Evolutionary conservation across 176 grass and related monocot species (phyloP).

Genomic region (Tillandsia leiboldiana): DNA sequence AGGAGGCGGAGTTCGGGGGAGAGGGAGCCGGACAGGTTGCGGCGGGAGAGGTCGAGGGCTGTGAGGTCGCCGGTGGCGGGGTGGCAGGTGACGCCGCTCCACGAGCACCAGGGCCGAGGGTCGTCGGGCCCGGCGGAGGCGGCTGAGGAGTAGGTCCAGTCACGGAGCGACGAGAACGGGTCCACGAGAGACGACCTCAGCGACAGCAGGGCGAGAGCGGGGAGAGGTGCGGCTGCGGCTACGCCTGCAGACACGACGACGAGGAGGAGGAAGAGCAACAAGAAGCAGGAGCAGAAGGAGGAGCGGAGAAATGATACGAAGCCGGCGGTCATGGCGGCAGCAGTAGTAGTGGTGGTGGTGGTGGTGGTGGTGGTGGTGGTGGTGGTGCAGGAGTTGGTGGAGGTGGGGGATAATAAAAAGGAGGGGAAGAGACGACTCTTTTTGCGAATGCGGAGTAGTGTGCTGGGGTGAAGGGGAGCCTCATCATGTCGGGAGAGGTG

Average conservation of each 20-base stretch:
- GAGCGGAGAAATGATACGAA: background rate
- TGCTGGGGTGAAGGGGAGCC: background rate
- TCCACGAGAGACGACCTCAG: slow-evolving; percentile 52
- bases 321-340: too few relatives aligned
- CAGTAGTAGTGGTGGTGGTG: background rate
- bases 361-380: background rate
- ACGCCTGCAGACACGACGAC: background rate
- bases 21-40: slow-evolving; percentile 70
- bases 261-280: background rate
- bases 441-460: background rate
- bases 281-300: background rate
- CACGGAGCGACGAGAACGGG: slow-evolving; percentile 32
- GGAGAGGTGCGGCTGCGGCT: background rate
- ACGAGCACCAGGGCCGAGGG: slow-evolving; percentile 63
- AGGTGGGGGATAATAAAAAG: background rate
- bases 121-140: slow-evolving; percentile 15
- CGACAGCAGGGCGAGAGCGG: slow-evolving; percentile 54
- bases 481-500: background rate
- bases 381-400: too few relatives aligned
- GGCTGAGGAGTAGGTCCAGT: slow-evolving; percentile 53
- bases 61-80: slow-evolving; percentile 31
- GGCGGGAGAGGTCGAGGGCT: slow-evolving; percentile 52
- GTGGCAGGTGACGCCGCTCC: slow-evolving; percentile 56
- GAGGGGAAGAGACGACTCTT: background rate
- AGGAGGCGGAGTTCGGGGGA: slow-evolving; percentile 41